Percentiles rank a stretch among this genome's conserved stretches.
These are phyloP conservation scores for Rhizopogon salebrosus DNA, from an alignment of 768 basidiomycete species.

Conservation along the genomic window DNA sequence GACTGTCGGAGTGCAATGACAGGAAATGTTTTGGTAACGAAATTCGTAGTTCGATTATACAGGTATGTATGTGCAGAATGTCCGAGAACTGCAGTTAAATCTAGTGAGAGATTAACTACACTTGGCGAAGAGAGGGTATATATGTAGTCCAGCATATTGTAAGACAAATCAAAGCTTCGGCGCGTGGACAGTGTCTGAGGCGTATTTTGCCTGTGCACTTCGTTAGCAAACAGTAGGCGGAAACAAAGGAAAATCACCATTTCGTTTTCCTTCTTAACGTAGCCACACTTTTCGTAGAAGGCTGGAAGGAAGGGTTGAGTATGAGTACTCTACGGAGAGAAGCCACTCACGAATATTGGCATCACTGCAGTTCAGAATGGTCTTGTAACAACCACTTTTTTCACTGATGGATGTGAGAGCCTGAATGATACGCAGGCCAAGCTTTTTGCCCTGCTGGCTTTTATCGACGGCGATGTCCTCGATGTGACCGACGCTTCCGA, in stretches of 20 bases:
- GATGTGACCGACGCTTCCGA: slow-evolving; percentile 91
- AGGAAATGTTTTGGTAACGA: background rate
- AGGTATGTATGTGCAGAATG: slow-evolving; percentile 5
- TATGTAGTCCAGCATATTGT: slow-evolving; percentile 7
- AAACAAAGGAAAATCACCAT: slow-evolving; percentile 55
- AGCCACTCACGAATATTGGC: slow-evolving; percentile 79
- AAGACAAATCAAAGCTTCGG: slow-evolving; percentile 15
- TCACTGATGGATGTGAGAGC: slow-evolving; percentile 83
- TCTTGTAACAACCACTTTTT: slow-evolving; percentile 85
- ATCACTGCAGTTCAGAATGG: slow-evolving; percentile 92
- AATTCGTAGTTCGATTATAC: slow-evolving; percentile 13
- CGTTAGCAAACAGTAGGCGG: background rate
- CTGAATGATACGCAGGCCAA: slow-evolving; percentile 84
- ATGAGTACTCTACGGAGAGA: slow-evolving; percentile 1
- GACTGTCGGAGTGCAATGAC: background rate
- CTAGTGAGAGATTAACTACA: slow-evolving; percentile 6
- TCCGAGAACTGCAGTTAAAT: slow-evolving; percentile 2
- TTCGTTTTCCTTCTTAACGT: slow-evolving; percentile 83
- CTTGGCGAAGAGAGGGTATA: slow-evolving; percentile 4
- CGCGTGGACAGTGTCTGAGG: slow-evolving; percentile 30
- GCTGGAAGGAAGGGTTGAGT: slow-evolving; percentile 41
- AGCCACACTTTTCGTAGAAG: slow-evolving; percentile 98
- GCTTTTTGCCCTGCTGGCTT: slow-evolving; percentile 83
- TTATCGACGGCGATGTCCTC: slow-evolving; percentile 96
- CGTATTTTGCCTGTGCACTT: slow-evolving; percentile 50